Conservation (phyloP, 2,329 filamentous ascomycete genomes). For the Beauveria sp. region DNA sequence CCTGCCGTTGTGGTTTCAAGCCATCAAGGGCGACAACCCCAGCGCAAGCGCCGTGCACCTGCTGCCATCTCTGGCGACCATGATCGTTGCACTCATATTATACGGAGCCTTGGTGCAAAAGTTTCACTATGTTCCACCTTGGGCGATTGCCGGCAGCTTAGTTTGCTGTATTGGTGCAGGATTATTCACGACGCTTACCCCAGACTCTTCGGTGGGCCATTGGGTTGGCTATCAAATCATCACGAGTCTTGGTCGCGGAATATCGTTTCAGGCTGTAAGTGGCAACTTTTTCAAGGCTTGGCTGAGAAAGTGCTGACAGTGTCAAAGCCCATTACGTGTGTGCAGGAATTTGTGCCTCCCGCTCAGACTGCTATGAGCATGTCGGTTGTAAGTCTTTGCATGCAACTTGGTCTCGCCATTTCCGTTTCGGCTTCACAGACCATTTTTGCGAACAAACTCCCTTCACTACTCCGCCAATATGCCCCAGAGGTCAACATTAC, state of each 20-base stretch:
- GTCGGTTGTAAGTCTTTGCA: conserved; percentile 2
- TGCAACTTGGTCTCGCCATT: conserved; percentile 6
- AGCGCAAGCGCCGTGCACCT: neutral
- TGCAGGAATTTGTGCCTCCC: conserved; percentile 2
- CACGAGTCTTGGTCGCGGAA: conserved; percentile 1
- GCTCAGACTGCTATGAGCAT: neutral
- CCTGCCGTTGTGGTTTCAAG: neutral
- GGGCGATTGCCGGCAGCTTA: conserved; percentile 3
- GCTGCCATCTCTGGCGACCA: neutral
- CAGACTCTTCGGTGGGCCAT: neutral
- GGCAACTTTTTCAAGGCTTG: neutral
- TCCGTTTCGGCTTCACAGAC: conserved; percentile 5
- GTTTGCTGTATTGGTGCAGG: neutral
- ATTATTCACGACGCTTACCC: neutral
- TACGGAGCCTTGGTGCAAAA: neutral
- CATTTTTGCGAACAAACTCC: neutral
- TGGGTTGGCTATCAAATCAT: conserved; percentile 9
- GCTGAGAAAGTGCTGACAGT: too few species aligned
- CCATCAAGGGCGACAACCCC: neutral
- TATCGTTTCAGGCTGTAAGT: conserved; percentile 2
- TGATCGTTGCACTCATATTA: neutral
- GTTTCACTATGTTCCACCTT: neutral
- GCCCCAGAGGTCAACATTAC: neutral
- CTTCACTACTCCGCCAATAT: neutral
- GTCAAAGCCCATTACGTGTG: conserved; percentile 6